A percentile compares a stretch with the other conserved stretches of the same genome.
phyloP scores from a whole-genome alignment of 2,329 filamentous ascomycete species.

The Erysiphe neolycopersici region DNA sequence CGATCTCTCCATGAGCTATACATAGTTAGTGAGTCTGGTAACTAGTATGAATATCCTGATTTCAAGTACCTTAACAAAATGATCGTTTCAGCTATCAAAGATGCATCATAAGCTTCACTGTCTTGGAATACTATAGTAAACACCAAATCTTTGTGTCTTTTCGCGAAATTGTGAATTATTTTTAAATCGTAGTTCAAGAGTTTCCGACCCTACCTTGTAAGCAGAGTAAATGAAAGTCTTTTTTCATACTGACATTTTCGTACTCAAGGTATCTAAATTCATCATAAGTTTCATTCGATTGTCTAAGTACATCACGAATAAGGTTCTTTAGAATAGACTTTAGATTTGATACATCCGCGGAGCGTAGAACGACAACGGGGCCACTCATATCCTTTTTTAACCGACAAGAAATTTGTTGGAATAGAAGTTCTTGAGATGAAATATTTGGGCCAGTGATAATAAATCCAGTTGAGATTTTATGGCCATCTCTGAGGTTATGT shows the following conservation, averaged over 20 bases:
- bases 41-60: not conserved
- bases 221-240: not conserved
- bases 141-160: conserved; percentile 24
- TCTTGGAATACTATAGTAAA: conserved; percentile 54
- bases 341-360: conserved; percentile 44
- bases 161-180: conserved; percentile 33
- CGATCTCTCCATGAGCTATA: conserved; percentile 40
- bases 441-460: conserved; percentile 58
- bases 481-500: conserved; percentile 2
- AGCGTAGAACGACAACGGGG: conserved; percentile 38
- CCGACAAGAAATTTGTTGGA: conserved; percentile 37
- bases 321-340: conserved; percentile 48
- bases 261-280: conserved; percentile 21
- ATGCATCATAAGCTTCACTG: conserved; percentile 54
- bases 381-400: conserved; percentile 22
- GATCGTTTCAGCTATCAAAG: conserved; percentile 44
- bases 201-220: conserved; percentile 24
- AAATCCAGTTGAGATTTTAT: conserved; percentile 31
- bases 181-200: conserved; percentile 59
- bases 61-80: conserved; percentile 33
- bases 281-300: conserved; percentile 21
- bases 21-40: conserved; percentile 1
- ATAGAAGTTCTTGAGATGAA: conserved; percentile 47
- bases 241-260: conserved; percentile 19
- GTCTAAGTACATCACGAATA: conserved; percentile 36